Evolutionary conservation across 441 rosid species (phyloP), one percentile per base, ranked within the genome.

Genomic region (Aquilaria agallochum): DNA sequence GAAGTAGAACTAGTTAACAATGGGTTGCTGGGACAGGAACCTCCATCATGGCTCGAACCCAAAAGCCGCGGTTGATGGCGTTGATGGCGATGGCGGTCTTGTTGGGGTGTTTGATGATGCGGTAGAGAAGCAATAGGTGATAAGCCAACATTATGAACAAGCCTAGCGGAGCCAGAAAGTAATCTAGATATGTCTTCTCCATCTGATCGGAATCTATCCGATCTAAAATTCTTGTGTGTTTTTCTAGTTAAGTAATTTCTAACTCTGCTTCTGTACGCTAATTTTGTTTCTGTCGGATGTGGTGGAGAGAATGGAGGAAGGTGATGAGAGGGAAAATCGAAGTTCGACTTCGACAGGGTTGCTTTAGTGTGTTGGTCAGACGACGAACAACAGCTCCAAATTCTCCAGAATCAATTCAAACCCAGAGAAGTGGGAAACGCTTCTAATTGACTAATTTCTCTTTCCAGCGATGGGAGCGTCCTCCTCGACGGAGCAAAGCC

Each of bases 21-120:
- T 20, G 27, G 27, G 27, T 20, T 20, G 27, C 27, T 20, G 31
- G 5, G 27, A 46, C 31, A 11, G 6, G 49, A 11, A 86, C 96
- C 93, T 90, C 95, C 97, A 93, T 93, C 98, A 93, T 93, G 61
- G 92, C 89, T 11, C 65, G 80, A 55, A 88, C 93, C 98, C 98
- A 90, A 62, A 82, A 85, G 60, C 95, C 84, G 71, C 98, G 97
- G 64, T 80, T 88, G 65, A 86, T 74, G 69, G 97, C 82, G 46
- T 90, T 93, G 30, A 93, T 70, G 48, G 96, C 98, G 54, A 93
- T 63, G 55, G 86, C 81, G 36, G 98, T 93, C 32, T 70, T 80
- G 63, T 76, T 72, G 11, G 98, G 98, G 58, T 80, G 81, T 57
- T 77, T 71, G 5, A 85, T 15, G 72, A 88, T 73, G 4, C 82